These are phyloP conservation scores for Paramarasmius palmivorus DNA, from an alignment of 1,284 basidiomycete species.

Conservation along the genomic window DNA sequence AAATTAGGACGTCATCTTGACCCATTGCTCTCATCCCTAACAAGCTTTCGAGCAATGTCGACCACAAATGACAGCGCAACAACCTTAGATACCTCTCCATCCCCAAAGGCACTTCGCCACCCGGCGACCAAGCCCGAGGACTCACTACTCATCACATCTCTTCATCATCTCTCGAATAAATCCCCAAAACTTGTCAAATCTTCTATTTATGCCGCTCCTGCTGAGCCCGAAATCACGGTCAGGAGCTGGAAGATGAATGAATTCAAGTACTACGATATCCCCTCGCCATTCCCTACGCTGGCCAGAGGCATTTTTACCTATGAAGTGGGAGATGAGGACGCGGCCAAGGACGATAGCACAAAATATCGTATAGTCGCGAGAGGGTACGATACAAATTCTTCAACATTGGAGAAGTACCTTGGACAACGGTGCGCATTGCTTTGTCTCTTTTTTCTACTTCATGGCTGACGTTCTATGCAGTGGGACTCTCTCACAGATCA, in stretches of 20 bases:
- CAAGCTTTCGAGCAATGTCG: too few relatives aligned
- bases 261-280: constrained; percentile 86
- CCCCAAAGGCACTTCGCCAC: constrained; percentile 8
- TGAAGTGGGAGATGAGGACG: constrained; percentile 23
- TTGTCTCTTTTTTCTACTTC: constrained; percentile 3
- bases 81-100: too few relatives aligned
- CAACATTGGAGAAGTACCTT: constrained; percentile 94
- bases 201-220: constrained; percentile 52
- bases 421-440: constrained; percentile 75
- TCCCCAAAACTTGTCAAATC: constrained; percentile 63
- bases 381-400: constrained; percentile 99
- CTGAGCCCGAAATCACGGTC: constrained; percentile 53
- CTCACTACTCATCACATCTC: constrained; percentile 55
- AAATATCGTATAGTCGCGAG: constrained; percentile 80
- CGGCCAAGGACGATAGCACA: constrained; percentile 15
- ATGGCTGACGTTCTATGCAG: constrained; percentile 39
- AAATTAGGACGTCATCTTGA: too few relatives aligned
- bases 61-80: too few relatives aligned
- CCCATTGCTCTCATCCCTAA: too few relatives aligned
- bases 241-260: constrained; percentile 96
- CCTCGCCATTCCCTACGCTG: constrained; percentile 89
- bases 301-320: constrained; percentile 85
- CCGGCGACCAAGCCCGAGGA: constrained; percentile 36
- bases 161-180: constrained; percentile 50
- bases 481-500: constrained; percentile 77